phyloP scores from a whole-genome alignment of 2,329 filamentous ascomycete species.

The Colletotrichum sp. region DNA sequence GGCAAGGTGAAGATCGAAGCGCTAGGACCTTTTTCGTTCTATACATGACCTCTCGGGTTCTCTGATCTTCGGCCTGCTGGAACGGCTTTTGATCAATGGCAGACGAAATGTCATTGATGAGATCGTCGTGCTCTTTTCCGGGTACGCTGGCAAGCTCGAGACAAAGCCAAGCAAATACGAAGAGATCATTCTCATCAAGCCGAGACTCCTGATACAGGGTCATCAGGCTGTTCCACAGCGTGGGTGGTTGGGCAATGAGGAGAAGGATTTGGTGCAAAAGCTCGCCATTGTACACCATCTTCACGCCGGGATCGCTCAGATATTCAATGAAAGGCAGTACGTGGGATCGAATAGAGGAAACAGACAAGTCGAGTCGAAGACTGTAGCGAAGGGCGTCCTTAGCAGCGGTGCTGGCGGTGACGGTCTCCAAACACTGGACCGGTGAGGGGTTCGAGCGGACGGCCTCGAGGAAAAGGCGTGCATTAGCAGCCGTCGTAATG shows the following conservation, averaged over 20 bases:
- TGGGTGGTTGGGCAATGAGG: slow-evolving; percentile 54
- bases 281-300: slow-evolving; percentile 53
- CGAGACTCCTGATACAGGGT: slow-evolving; percentile 43
- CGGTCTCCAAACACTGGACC: no score
- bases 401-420: slow-evolving; percentile 26
- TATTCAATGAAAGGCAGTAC: slow-evolving; percentile 41
- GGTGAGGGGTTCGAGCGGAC: no score
- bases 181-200: slow-evolving; percentile 28
- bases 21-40: slow-evolving; percentile 43
- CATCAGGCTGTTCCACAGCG: slow-evolving; percentile 48
- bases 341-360: slow-evolving; percentile 32
- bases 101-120: slow-evolving; percentile 26
- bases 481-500: slow-evolving; percentile 19
- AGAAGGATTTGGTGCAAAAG: slow-evolving; percentile 52
- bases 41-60: slow-evolving; percentile 32
- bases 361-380: slow-evolving; percentile 27
- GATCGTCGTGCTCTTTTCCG: slow-evolving; percentile 22
- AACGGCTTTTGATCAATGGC: slow-evolving; percentile 29
- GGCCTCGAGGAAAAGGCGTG: slow-evolving; percentile 31
- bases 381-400: slow-evolving; percentile 27
- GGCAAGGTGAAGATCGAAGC: slow-evolving; percentile 26
- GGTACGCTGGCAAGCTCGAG: slow-evolving; percentile 50
- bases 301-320: slow-evolving; percentile 47
- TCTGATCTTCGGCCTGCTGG: slow-evolving; percentile 27
- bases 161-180: slow-evolving; percentile 53